Evolutionary conservation across 306 rosid species (phyloP).

Genomic region (Dalbergia oliveri): DNA sequence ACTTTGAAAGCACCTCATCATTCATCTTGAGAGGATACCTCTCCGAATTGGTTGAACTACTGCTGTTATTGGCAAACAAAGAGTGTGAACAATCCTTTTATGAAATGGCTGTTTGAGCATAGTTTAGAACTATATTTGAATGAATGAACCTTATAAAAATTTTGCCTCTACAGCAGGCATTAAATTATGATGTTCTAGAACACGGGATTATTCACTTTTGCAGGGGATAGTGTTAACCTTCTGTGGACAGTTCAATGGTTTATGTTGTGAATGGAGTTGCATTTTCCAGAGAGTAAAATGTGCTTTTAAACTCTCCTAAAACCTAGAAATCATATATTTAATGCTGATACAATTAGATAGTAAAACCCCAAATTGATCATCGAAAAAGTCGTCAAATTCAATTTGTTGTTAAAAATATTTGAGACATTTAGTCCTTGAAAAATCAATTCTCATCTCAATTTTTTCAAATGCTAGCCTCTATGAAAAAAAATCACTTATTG

Average conservation of each 20-base stretch:
- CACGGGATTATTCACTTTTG: background rate
- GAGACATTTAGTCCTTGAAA: too few species aligned
- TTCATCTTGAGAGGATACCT: constrained; percentile 37
- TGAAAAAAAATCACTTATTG: too few species aligned
- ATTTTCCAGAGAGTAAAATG: background rate
- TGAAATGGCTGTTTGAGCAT: constrained; percentile 28
- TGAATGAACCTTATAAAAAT: constrained; percentile 24
- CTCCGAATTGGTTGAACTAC: constrained; percentile 33
- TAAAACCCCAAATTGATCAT: too few species aligned
- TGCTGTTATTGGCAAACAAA: constrained; percentile 26
- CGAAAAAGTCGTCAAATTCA: too few species aligned
- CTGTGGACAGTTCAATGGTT: background rate
- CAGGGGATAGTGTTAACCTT: background rate
- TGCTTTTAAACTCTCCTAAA: background rate
- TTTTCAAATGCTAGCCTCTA: too few species aligned
- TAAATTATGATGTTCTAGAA: constrained; percentile 1
- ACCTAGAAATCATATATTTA: too few species aligned
- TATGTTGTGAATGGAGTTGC: background rate
- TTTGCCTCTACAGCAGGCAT: background rate
- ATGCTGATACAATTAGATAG: background rate
- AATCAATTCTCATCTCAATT: too few species aligned
- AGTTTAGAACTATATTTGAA: constrained; percentile 7
- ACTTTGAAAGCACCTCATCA: constrained; percentile 54
- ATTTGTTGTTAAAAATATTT: too few species aligned
- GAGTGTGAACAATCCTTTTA: constrained; percentile 30